Evolutionary conservation across 2,329 filamentous ascomycete genomes (phyloP).

Genomic region (Tetracladium maxilliforme): DNA sequence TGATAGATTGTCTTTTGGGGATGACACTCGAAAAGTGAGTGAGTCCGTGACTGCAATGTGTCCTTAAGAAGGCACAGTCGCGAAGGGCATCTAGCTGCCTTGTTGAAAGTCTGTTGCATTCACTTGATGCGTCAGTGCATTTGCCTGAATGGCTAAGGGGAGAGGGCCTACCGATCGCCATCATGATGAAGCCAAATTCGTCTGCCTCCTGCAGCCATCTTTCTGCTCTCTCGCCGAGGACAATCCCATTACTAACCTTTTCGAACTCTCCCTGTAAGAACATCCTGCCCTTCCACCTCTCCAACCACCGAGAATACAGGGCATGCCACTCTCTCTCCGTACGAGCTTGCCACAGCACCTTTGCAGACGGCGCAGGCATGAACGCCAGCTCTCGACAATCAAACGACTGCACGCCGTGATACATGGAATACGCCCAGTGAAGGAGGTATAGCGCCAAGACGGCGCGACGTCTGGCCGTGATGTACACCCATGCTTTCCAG

Average conservation of each 20-base stretch:
- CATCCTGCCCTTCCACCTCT: conserved; percentile 15
- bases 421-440: conserved; percentile 22
- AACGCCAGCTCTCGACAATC: conserved; percentile 19
- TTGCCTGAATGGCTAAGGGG: not conserved
- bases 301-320: conserved; percentile 17
- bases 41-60: too few relatives aligned
- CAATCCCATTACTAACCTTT: conserved; percentile 12
- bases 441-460: conserved; percentile 18
- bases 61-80: too few relatives aligned
- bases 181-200: conserved; percentile 23
- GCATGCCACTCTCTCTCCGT: conserved; percentile 16
- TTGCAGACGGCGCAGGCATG: conserved; percentile 21
- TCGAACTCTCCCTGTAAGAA: conserved; percentile 17
- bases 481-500: conserved; percentile 23
- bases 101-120: conserved; percentile 2
- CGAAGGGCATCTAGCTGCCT: too few relatives aligned
- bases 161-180: conserved; percentile 16
- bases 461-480: conserved; percentile 38
- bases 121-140: conserved; percentile 1
- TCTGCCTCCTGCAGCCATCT: conserved; percentile 25
- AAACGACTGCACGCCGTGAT: conserved; percentile 16
- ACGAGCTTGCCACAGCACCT: conserved; percentile 20
- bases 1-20: too few relatives aligned
- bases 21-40: too few relatives aligned
- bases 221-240: conserved; percentile 17